Conservation (phyloP, 2,329 filamentous ascomycete species). For the Zymoseptoria brevis region DNA sequence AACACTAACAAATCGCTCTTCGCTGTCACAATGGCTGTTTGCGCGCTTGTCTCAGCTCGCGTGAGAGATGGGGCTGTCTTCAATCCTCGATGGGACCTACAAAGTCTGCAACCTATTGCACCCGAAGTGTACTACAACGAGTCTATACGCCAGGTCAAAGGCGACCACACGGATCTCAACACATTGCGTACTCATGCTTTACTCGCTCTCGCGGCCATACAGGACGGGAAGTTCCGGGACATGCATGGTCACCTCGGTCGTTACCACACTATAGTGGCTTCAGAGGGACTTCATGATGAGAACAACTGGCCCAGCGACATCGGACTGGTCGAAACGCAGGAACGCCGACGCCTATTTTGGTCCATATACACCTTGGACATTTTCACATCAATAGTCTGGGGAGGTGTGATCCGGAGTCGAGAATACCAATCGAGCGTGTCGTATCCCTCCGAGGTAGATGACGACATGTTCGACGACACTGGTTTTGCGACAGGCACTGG, state of each 20-base stretch:
- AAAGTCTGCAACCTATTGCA: conserved; percentile 23
- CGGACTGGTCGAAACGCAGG: conserved; percentile 38
- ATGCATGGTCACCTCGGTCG: conserved; percentile 43
- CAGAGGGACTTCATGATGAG: conserved; percentile 43
- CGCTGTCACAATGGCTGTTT: conserved; percentile 41
- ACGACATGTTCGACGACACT: conserved; percentile 32
- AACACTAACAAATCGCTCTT: conserved; percentile 34
- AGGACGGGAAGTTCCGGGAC: conserved; percentile 39
- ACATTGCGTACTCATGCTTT: conserved; percentile 38
- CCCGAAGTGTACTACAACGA: conserved; percentile 35
- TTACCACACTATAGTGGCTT: conserved; percentile 41
- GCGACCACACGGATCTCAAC: conserved; percentile 20
- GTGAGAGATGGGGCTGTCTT: conserved; percentile 40
- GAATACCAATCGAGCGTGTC: conserved; percentile 40
- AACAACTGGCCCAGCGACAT: conserved; percentile 41
- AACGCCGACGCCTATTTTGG: conserved; percentile 45
- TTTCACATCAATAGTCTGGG: conserved; percentile 47
- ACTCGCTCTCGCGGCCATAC: conserved; percentile 42
- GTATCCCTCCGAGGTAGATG: conserved; percentile 41
- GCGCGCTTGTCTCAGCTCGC: conserved; percentile 40
- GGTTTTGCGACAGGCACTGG: conserved; percentile 14
- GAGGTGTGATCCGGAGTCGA: conserved; percentile 36
- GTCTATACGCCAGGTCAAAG: conserved; percentile 25
- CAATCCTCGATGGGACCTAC: conserved; percentile 25
- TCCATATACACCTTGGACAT: conserved; percentile 51